phyloP scores from a whole-genome alignment of 805 yeast genomes.

The Candida ficus region DNA sequence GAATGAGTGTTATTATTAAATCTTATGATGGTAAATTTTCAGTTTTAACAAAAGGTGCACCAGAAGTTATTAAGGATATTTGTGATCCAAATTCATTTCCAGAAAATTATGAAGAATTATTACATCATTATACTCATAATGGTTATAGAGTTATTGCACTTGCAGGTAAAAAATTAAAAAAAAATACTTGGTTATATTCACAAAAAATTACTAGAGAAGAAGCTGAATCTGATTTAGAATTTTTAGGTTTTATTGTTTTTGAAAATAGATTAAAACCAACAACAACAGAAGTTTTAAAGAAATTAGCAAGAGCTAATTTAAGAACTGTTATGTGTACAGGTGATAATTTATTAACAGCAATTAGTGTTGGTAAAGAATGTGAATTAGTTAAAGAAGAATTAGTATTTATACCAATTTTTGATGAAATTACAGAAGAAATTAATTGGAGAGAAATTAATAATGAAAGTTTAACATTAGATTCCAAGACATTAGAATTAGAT shows the following conservation, averaged over 20 bases:
- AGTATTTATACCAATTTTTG: constrained; percentile 61
- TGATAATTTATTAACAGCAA: constrained; percentile 90
- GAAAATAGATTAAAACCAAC: constrained; percentile 82
- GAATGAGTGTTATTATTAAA: constrained; percentile 83
- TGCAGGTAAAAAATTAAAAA: constrained; percentile 55
- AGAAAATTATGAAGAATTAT: constrained; percentile 59
- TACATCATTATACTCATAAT: constrained; percentile 83
- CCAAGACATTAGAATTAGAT: constrained; percentile 51
- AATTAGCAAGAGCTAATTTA: constrained; percentile 62
- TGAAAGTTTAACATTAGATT: constrained; percentile 52
- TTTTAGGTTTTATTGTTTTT: constrained; percentile 86
- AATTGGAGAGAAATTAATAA: constrained; percentile 69
- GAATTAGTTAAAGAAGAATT: constrained; percentile 47
- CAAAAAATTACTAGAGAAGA: constrained; percentile 52
- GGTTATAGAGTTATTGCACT: constrained; percentile 96
- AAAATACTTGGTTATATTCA: constrained; percentile 43
- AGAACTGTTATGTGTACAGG: constrained; percentile 97
- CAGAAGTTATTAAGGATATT: constrained; percentile 81
- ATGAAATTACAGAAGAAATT: constrained; percentile 26
- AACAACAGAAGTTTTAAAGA: constrained; percentile 55
- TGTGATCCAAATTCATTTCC: constrained; percentile 76
- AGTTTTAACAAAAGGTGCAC: constrained; percentile 91
- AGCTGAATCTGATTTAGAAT: constrained; percentile 64
- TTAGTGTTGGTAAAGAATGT: constrained; percentile 88
- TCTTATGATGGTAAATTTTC: constrained; percentile 34